phyloP scores from a whole-genome alignment of 78 protist genomes.

The Tieghemostelium lacteum region DNA sequence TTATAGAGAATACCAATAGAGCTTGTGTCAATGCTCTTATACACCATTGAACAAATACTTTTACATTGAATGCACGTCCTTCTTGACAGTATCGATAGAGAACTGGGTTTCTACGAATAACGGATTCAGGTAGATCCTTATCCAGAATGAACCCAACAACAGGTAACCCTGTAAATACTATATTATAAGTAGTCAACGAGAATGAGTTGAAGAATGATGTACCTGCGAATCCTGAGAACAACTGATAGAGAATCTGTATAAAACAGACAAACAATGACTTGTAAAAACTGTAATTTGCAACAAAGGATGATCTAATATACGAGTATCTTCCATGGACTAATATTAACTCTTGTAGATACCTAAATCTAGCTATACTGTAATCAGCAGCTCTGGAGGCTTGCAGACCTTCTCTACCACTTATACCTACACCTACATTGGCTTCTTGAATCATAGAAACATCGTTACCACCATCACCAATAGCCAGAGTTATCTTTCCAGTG shows the following conservation, averaged over 20 bases:
- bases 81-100: slow-evolving; percentile 37
- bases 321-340: slow-evolving; percentile 93
- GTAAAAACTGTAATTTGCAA: slow-evolving; percentile 91
- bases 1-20: slow-evolving; percentile 16
- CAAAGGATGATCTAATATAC: slow-evolving; percentile 77
- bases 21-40: slow-evolving; percentile 79
- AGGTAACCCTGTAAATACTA: slow-evolving; percentile 87
- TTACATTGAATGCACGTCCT: slow-evolving; percentile 15
- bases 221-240: slow-evolving; percentile 76
- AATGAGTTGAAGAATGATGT: slow-evolving; percentile 85
- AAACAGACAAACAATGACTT: slow-evolving; percentile 88
- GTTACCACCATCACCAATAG: slow-evolving; percentile 98
- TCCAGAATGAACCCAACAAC: slow-evolving; percentile 82
- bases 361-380: slow-evolving; percentile 87
- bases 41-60: slow-evolving; percentile 49
- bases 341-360: slow-evolving; percentile 84
- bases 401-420: slow-evolving; percentile 97
- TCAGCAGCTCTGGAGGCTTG: slow-evolving; percentile 99
- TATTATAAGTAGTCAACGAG: slow-evolving; percentile 85
- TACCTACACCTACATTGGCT: slow-evolving; percentile 93
- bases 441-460: slow-evolving; percentile 98
- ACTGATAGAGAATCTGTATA: slow-evolving; percentile 81
- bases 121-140: slow-evolving; percentile 63
- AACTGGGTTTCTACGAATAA: slow-evolving; percentile 29
- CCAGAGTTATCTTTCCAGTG: slow-evolving; percentile 72